Evolutionary conservation across 73 alveolate species (phyloP).

Genomic region (Stentor coeruleus): DNA sequence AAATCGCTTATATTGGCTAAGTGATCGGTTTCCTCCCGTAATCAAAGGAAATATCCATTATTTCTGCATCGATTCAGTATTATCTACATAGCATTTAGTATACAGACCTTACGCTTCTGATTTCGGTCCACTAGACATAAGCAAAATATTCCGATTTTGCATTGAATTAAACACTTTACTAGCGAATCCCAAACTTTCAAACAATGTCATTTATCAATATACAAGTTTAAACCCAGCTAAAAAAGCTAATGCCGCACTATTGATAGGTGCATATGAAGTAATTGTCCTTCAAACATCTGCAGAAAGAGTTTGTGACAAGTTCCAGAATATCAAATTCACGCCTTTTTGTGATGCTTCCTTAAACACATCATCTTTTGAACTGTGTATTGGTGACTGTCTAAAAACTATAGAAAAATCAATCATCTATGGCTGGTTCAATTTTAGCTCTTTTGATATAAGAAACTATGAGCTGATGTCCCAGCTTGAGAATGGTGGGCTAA

Average conservation of each 20-base stretch:
- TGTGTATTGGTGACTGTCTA: conserved; percentile 58
- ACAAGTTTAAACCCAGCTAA: conserved; percentile 25
- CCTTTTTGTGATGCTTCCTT: conserved; percentile 48
- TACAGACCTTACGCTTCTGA: conserved; percentile 74
- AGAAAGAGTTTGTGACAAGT: conserved; percentile 44
- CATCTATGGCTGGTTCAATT: conserved; percentile 56
- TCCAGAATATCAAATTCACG: conserved; percentile 26
- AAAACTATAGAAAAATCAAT: conserved; percentile 56
- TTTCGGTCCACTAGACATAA: conserved; percentile 76
- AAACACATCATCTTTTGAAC: conserved; percentile 37
- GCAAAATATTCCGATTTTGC: conserved; percentile 60
- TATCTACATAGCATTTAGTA: too few relatives aligned
- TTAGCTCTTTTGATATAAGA: conserved; percentile 35
- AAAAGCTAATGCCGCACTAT: conserved; percentile 31
- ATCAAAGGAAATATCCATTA: too few relatives aligned
- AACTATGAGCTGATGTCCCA: conserved; percentile 44
- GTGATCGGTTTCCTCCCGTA: conserved; percentile 63
- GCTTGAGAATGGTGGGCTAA: conserved; percentile 51
- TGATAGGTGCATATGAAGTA: conserved; percentile 73
- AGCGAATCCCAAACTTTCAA: conserved; percentile 31
- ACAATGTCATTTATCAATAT: conserved; percentile 31
- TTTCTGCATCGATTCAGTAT: too few relatives aligned
- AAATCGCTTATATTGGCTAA: conserved; percentile 74
- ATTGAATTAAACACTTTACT: conserved; percentile 52
- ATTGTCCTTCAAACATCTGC: conserved; percentile 50